phyloP scores from a whole-genome alignment of 2,329 filamentous ascomycete genomes.

The Fusarium torulosum region DNA sequence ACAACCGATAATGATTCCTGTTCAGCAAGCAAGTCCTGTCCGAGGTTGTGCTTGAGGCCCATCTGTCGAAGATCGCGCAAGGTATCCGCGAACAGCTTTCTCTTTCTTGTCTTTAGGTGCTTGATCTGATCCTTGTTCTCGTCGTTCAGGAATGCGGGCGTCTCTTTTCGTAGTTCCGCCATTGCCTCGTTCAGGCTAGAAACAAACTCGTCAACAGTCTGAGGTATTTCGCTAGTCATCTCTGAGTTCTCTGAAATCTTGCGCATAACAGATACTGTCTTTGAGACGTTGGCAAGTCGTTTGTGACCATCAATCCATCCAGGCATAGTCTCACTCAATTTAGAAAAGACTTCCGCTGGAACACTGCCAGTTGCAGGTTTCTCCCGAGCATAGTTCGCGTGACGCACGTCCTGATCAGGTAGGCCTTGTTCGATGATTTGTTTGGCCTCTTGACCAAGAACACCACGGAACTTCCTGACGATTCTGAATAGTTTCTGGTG shows the following conservation, averaged over 20 bases:
- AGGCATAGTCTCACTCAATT: conserved; percentile 49
- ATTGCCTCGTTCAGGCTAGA: conserved; percentile 75
- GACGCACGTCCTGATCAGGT: conserved; percentile 60
- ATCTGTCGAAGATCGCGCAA: conserved; percentile 86
- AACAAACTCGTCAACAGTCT: conserved; percentile 76
- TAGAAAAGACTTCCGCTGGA: conserved; percentile 31
- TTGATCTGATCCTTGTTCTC: conserved; percentile 88
- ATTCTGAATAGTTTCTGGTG: conserved; percentile 93
- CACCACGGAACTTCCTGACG: conserved; percentile 86
- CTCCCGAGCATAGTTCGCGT: conserved; percentile 7
- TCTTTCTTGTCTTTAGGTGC: conserved; percentile 90
- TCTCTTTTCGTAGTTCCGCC: conserved; percentile 82
- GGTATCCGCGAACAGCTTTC: conserved; percentile 89
- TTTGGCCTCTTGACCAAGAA: conserved; percentile 82
- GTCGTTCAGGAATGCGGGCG: conserved; percentile 82
- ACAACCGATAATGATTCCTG: conserved; percentile 80
- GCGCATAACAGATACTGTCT: conserved; percentile 81
- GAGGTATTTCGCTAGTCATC: conserved; percentile 66
- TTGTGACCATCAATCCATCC: conserved; percentile 63
- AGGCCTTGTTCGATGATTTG: conserved; percentile 71
- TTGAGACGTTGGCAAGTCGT: conserved; percentile 77
- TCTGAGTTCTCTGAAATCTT: conserved; percentile 68
- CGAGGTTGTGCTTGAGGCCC: conserved; percentile 88
- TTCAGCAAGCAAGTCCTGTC: conserved; percentile 76
- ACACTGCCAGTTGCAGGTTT: conserved; percentile 17